These are phyloP conservation scores for Irpex lacteus DNA, from an alignment of 1,284 basidiomycete genomes.

Conservation along the genomic window DNA sequence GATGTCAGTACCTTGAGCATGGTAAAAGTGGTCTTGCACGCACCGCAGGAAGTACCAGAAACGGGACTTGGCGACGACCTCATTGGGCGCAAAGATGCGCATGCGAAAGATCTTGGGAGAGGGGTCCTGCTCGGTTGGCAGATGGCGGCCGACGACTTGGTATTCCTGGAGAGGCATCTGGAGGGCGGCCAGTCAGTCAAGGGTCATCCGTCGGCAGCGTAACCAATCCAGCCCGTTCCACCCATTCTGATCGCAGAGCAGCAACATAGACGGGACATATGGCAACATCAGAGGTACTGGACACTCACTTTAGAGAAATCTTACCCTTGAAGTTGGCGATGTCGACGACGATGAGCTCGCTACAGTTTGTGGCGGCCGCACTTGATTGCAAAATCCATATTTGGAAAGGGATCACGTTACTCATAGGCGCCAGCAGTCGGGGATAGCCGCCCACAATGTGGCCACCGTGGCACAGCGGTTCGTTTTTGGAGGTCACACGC, in stretches of 20 bases:
- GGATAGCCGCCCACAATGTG: not conserved
- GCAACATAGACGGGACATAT: not conserved
- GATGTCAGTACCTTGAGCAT: constrained; percentile 11
- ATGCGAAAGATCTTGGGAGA: constrained; percentile 98
- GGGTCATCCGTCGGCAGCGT: constrained; percentile 25
- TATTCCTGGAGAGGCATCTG: constrained; percentile 72
- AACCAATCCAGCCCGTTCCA: constrained; percentile 7
- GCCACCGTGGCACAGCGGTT: not conserved
- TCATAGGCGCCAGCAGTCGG: too few species aligned
- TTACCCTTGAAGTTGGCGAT: constrained; percentile 14
- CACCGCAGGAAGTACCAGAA: constrained; percentile 99
- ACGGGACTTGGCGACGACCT: constrained; percentile 97
- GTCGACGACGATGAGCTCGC: constrained; percentile 11
- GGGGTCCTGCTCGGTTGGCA: constrained; percentile 92
- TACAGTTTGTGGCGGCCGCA: not conserved
- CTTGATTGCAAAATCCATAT: not conserved
- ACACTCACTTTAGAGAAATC: constrained; percentile 15
- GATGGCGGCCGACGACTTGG: constrained; percentile 97
- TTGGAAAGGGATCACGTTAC: not conserved
- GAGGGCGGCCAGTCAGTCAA: not conserved
- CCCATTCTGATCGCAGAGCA: not conserved
- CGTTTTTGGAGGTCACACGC: not conserved
- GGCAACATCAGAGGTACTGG: not conserved
- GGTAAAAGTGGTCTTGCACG: constrained; percentile 14
- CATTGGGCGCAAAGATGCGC: constrained; percentile 99